Evolutionary conservation across 495 filamentous ascomycete species (phyloP).

Genomic region (Podospora fimiseda): DNA sequence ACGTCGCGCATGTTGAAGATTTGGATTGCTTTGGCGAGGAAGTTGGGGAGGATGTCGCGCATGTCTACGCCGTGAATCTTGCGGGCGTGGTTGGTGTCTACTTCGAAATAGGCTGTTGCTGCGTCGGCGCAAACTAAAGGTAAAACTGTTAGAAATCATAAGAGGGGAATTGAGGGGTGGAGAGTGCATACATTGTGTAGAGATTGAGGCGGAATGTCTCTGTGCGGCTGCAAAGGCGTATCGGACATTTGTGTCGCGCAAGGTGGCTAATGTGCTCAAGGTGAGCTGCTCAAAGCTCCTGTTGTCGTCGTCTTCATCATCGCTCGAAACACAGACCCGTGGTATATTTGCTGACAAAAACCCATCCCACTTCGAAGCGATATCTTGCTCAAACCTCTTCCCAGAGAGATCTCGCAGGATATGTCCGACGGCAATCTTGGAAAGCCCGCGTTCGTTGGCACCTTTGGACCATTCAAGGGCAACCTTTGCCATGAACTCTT

Average conservation of each 20-base stretch:
- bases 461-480: constrained; percentile 19
- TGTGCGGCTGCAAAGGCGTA: constrained; percentile 24
- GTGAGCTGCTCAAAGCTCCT: constrained; percentile 17
- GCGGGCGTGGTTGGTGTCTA: constrained; percentile 26
- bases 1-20: constrained; percentile 28
- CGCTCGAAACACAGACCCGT: constrained; percentile 18
- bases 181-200: constrained; percentile 17
- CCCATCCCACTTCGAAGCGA: constrained; percentile 19
- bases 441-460: constrained; percentile 16
- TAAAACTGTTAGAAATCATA: not conserved
- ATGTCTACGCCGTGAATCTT: constrained; percentile 24
- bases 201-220: constrained; percentile 18
- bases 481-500: constrained; percentile 23
- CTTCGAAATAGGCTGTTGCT: constrained; percentile 21
- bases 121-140: constrained; percentile 16
- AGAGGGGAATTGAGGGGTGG: not conserved
- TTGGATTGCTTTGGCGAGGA: constrained; percentile 21
- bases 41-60: constrained; percentile 27
- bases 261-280: constrained; percentile 10
- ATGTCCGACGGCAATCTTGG: constrained; percentile 22
- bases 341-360: constrained; percentile 7
- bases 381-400: constrained; percentile 20
- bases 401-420: constrained; percentile 18
- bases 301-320: constrained; percentile 12
- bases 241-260: constrained; percentile 18